These are phyloP conservation scores for Chalciporus sphaerocephalus DNA, from an alignment of 768 basidiomycete species.

Conservation along the genomic window DNA sequence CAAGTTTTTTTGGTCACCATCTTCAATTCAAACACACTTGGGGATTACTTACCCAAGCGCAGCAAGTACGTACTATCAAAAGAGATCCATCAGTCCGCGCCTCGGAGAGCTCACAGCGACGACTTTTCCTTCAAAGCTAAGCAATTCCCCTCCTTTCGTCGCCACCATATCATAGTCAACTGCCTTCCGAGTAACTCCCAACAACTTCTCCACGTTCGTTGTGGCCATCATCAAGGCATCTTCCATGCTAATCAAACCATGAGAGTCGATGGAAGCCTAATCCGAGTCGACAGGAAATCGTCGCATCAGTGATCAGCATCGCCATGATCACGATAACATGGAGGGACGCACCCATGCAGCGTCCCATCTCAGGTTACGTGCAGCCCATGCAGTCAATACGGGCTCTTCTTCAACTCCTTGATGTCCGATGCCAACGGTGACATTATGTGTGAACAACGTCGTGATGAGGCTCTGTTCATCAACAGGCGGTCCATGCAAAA, in stretches of 20 bases:
- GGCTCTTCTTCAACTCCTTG: constrained; percentile 44
- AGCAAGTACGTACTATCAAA: too few species aligned
- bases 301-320: neutral
- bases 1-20: too few species aligned
- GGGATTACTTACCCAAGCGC: too few species aligned
- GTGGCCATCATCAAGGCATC: constrained; percentile 40
- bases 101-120: constrained; percentile 38
- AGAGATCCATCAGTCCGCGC: constrained; percentile 35
- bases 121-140: constrained; percentile 44
- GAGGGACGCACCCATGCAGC: constrained; percentile 83
- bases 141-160: constrained; percentile 36
- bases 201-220: constrained; percentile 39
- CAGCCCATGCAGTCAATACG: constrained; percentile 77
- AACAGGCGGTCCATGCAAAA: constrained; percentile 67
- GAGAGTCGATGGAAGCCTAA: constrained; percentile 34
- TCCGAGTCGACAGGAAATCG: neutral
- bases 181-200: constrained; percentile 32
- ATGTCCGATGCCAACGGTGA: constrained; percentile 59
- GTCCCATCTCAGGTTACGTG: constrained; percentile 86
- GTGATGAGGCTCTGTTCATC: constrained; percentile 67
- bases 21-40: too few species aligned
- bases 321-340: constrained; percentile 2
- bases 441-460: constrained; percentile 48
- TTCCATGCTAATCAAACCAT: constrained; percentile 37
- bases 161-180: constrained; percentile 37